A percentile compares a stretch with the other conserved stretches of the same genome.
Conservation (phyloP, 2,329 filamentous ascomycete genomes). For the Sclerotinia glacialis region DNA sequence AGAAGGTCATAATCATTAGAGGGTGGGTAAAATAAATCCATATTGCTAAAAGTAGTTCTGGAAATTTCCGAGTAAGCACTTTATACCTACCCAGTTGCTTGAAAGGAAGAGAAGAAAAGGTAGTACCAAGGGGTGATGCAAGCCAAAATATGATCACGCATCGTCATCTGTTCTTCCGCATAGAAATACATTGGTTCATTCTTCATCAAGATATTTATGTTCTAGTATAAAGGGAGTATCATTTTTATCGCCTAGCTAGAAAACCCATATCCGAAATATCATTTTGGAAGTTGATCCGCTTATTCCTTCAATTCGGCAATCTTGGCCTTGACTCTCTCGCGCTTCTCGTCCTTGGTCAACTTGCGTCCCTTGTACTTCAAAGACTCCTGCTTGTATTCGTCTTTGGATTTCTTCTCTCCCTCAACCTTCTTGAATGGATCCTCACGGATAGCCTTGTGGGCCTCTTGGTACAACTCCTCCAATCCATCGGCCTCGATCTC, state of each 20-base stretch:
- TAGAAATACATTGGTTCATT: conserved; percentile 4
- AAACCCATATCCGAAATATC: conserved; percentile 25
- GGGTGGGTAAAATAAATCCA: background rate
- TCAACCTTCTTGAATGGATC: conserved; percentile 95
- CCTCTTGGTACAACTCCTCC: conserved; percentile 94
- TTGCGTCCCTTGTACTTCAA: conserved; percentile 81
- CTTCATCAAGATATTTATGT: conserved; percentile 1
- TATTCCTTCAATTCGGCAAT: conserved; percentile 73
- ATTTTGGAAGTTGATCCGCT: conserved; percentile 25
- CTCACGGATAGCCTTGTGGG: conserved; percentile 94
- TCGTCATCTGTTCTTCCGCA: background rate
- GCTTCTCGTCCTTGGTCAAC: conserved; percentile 79
- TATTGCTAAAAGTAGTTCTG: background rate
- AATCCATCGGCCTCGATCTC: conserved; percentile 94
- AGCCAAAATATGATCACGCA: background rate
- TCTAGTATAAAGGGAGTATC: conserved; percentile 2
- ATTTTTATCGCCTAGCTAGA: conserved; percentile 19
- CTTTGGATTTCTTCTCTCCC: conserved; percentile 89
- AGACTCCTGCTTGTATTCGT: conserved; percentile 92
- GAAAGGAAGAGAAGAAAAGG: background rate
- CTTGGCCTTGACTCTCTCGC: conserved; percentile 81
- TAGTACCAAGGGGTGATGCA: background rate
- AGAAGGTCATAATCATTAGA: background rate
- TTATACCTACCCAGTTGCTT: background rate
- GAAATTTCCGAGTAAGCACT: background rate